phyloP scores from a whole-genome alignment of 768 basidiomycete genomes.

The Trametes elegans region DNA sequence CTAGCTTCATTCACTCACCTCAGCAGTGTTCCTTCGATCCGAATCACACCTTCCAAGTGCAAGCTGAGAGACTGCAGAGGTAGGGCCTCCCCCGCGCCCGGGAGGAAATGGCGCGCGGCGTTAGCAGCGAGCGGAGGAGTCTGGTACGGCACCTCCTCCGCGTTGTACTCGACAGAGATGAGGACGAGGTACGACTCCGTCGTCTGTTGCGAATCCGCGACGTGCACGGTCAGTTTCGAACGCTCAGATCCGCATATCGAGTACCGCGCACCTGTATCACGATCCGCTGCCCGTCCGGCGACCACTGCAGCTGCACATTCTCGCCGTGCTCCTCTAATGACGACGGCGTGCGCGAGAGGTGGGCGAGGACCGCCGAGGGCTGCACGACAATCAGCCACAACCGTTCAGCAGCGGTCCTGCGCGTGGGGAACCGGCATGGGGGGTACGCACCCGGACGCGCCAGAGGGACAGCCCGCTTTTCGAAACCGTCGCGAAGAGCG shows the following conservation, averaged over 20 bases:
- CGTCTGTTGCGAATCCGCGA: slow-evolving; percentile 73
- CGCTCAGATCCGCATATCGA: too few species aligned
- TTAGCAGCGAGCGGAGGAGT: slow-evolving; percentile 47
- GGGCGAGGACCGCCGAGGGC: slow-evolving; percentile 72
- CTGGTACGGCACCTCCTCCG: slow-evolving; percentile 54
- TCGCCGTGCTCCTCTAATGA: slow-evolving; percentile 85
- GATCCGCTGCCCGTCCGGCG: slow-evolving; percentile 75
- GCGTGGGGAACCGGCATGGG: background rate
- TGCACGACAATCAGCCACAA: slow-evolving; percentile 28
- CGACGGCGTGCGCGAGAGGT: slow-evolving; percentile 70
- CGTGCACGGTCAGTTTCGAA: too few species aligned
- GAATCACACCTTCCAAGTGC: slow-evolving; percentile 79
- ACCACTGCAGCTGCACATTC: slow-evolving; percentile 75
- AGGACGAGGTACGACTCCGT: slow-evolving; percentile 77
- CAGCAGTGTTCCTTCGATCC: slow-evolving; percentile 69
- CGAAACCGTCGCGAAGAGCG: slow-evolving; percentile 78
- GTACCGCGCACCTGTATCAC: slow-evolving; percentile 70
- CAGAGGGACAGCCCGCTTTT: slow-evolving; percentile 70
- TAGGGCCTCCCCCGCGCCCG: slow-evolving; percentile 79
- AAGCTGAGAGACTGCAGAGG: slow-evolving; percentile 66
- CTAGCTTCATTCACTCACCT: slow-evolving; percentile 45
- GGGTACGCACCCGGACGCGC: slow-evolving; percentile 71
- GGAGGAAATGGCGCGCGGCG: slow-evolving; percentile 66
- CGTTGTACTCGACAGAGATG: slow-evolving; percentile 58
- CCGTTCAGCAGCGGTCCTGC: slow-evolving; percentile 4